Conservation (phyloP, 768 basidiomycete species). For the Floccularia luteovirens region DNA sequence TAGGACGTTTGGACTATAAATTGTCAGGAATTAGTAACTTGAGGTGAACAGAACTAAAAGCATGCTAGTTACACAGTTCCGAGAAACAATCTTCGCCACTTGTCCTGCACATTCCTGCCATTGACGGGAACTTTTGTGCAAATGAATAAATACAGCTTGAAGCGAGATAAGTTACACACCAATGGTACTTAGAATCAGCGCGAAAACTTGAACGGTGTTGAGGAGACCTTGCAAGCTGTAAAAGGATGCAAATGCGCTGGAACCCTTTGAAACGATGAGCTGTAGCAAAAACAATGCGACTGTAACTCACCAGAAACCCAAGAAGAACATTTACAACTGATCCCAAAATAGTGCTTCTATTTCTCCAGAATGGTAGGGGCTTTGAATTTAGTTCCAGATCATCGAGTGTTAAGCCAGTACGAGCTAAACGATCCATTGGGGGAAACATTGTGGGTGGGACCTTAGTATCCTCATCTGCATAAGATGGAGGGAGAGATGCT, state of each 20-base stretch:
- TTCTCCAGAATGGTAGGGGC: constrained; percentile 43
- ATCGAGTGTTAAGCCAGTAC: constrained; percentile 40
- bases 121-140: constrained; percentile 27
- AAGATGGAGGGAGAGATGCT: constrained; percentile 37
- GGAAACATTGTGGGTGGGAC: constrained; percentile 39
- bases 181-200: constrained; percentile 60
- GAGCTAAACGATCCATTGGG: constrained; percentile 50
- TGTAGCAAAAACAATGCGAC: neutral
- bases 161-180: constrained; percentile 22
- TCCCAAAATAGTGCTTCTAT: constrained; percentile 45
- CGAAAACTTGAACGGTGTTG: constrained; percentile 67
- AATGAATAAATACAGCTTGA: neutral
- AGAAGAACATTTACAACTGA: constrained; percentile 37
- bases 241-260: constrained; percentile 58
- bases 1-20: constrained; percentile 57
- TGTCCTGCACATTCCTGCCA: constrained; percentile 26
- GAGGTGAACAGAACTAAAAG: neutral
- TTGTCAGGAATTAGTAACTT: constrained; percentile 9
- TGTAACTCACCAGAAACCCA: constrained; percentile 46
- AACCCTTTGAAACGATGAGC: constrained; percentile 37
- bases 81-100: constrained; percentile 55
- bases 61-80: constrained; percentile 53
- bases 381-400: constrained; percentile 52
- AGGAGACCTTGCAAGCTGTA: constrained; percentile 66
- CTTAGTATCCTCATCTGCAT: constrained; percentile 19